A percentile compares a stretch with the other conserved stretches of the same genome.
These are phyloP conservation scores for Colletotrichum karsti DNA, from an alignment of 2,329 filamentous ascomycete species.

Conservation along the genomic window DNA sequence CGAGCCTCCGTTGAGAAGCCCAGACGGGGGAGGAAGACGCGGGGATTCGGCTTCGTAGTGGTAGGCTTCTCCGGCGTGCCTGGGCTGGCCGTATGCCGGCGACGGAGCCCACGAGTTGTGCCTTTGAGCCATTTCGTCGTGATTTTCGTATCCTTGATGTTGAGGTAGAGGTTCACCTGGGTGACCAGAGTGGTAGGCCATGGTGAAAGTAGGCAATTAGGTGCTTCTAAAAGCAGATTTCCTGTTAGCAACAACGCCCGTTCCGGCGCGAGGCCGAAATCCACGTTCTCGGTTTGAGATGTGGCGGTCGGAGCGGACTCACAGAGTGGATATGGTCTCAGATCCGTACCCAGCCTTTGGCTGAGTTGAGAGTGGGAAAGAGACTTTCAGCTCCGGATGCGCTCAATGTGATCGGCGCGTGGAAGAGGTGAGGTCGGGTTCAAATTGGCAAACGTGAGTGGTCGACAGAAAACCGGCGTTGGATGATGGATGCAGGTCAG, in stretches of 20 bases:
- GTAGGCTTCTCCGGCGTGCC: constrained; percentile 32
- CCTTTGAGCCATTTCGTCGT: constrained; percentile 46
- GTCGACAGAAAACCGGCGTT: constrained; percentile 4
- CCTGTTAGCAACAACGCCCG: constrained; percentile 19
- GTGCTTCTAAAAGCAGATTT: background rate
- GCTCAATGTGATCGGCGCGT: constrained; percentile 15
- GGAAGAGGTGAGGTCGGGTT: background rate
- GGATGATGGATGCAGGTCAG: constrained; percentile 14
- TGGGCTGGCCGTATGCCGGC: constrained; percentile 36
- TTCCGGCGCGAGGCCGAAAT: constrained; percentile 16
- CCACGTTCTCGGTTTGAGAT: constrained; percentile 27
- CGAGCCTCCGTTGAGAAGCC: constrained; percentile 32
- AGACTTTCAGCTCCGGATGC: constrained; percentile 17
- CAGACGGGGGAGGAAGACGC: constrained; percentile 36
- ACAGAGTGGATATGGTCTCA: constrained; percentile 24
- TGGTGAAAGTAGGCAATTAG: constrained; percentile 29
- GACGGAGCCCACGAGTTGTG: constrained; percentile 38
- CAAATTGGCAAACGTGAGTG: constrained; percentile 1
- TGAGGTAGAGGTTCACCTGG: constrained; percentile 35
- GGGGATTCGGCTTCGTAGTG: constrained; percentile 36
- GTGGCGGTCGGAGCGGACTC: constrained; percentile 23
- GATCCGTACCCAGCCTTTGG: constrained; percentile 21
- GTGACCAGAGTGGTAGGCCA: constrained; percentile 41
- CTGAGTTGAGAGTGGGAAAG: constrained; percentile 1
- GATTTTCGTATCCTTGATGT: constrained; percentile 36